A percentile compares a stretch with the other conserved stretches of the same genome.
These are phyloP conservation scores for Sideroxylon spinosum DNA, from an alignment of 179 eudicot genomes.

Conservation along the genomic window DNA sequence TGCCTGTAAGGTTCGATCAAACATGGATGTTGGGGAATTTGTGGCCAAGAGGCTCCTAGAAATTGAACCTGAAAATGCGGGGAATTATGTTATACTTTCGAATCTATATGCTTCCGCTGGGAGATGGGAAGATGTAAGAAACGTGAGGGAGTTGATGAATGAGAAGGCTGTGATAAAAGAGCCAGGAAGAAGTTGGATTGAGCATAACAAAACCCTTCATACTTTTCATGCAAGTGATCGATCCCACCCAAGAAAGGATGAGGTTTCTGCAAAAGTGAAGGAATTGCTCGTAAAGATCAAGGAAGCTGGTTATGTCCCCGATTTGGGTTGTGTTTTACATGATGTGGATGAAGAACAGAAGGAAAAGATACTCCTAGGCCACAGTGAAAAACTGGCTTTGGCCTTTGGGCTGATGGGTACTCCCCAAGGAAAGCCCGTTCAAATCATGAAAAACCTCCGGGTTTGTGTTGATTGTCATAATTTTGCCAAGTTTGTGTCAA, in stretches of 20 bases:
- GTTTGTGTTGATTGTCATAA: conserved; percentile 49
- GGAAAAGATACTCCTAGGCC: conserved; percentile 34
- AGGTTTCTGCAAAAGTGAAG: conserved; percentile 29
- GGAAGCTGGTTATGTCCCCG: conserved; percentile 37
- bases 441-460: conserved; percentile 40
- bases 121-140: conserved; percentile 43
- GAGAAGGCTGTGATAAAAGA: conserved; percentile 36
- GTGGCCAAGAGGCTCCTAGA: conserved; percentile 34
- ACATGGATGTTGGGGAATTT: conserved; percentile 34
- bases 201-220: conserved; percentile 34
- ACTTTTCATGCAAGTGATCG: conserved; percentile 36
- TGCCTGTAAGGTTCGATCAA: conserved; percentile 41
- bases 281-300: conserved; percentile 28
- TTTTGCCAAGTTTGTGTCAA: conserved; percentile 40
- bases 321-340: conserved; percentile 28
- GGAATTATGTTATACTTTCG: conserved; percentile 45
- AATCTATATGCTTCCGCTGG: conserved; percentile 43
- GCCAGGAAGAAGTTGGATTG: conserved; percentile 51
- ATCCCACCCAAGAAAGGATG: conserved; percentile 33
- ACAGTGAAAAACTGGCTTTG: conserved; percentile 46
- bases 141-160: conserved; percentile 36
- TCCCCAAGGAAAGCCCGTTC: conserved; percentile 30
- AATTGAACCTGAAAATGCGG: conserved; percentile 49
- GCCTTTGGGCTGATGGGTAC: conserved; percentile 35
- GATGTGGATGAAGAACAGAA: conserved; percentile 49